phyloP scores from a whole-genome alignment of 2,329 filamentous ascomycete genomes.

The Podosphaera fusca region DNA sequence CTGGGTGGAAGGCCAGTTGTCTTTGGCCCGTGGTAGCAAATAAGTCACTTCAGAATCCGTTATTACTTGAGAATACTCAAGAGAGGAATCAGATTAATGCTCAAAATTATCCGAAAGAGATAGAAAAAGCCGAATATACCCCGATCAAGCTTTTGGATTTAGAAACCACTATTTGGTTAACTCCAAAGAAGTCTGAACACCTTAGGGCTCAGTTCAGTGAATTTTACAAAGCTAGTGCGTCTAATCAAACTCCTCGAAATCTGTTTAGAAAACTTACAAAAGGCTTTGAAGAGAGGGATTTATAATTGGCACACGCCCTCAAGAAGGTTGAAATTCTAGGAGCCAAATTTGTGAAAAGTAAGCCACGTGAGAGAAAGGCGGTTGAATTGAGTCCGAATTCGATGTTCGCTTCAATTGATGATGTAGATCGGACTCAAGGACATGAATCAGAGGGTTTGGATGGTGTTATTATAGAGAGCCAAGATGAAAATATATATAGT shows the following conservation, averaged over 20 bases:
- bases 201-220: not conserved
- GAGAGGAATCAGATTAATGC: too few species aligned
- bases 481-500: too few species aligned
- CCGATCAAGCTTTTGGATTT: not conserved
- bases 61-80: too few species aligned
- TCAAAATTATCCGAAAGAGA: not conserved
- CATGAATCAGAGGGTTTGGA: too few species aligned
- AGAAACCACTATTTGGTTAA: not conserved
- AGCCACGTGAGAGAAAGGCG: not conserved
- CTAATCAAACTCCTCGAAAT: not conserved
- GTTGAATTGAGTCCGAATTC: not conserved
- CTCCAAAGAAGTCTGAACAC: too few species aligned
- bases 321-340: not conserved
- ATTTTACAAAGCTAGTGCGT: not conserved
- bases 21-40: not conserved
- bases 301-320: not conserved
- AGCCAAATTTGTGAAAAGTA: not conserved
- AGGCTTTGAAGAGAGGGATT: not conserved
- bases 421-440: too few species aligned
- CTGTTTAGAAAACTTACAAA: not conserved
- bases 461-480: too few species aligned
- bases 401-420: too few species aligned
- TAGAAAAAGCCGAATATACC: not conserved
- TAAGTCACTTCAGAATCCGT: not conserved
- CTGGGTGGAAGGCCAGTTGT: not conserved